Percentiles rank a stretch among this genome's conserved stretches.
Evolutionary conservation across 495 filamentous ascomycete genomes (phyloP).

Genomic region (Penicillium diatomitis): DNA sequence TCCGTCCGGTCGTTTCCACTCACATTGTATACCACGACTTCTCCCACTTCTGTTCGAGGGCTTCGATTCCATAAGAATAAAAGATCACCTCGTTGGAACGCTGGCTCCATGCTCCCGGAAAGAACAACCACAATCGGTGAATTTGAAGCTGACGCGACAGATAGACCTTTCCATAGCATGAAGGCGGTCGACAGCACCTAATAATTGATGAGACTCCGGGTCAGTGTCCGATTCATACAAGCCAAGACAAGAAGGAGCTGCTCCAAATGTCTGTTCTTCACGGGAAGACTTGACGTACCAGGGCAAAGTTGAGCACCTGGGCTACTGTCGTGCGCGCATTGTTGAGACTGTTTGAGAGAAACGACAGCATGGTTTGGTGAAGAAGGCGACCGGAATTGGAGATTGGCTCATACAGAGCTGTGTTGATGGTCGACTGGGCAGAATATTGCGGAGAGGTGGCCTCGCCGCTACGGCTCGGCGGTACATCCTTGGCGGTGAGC

Average conservation of each 20-base stretch:
- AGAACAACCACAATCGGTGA: slow-evolving; percentile 94
- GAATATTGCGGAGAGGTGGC: slow-evolving; percentile 25
- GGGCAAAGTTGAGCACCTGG: slow-evolving; percentile 91
- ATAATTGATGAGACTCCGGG: background rate
- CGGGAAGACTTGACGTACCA: slow-evolving; percentile 24
- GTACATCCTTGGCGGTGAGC: background rate
- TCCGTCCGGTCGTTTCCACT: background rate
- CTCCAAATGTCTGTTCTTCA: background rate
- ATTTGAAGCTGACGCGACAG: slow-evolving; percentile 73
- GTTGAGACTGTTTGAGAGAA: slow-evolving; percentile 46
- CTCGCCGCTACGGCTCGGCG: slow-evolving; percentile 10
- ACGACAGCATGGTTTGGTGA: slow-evolving; percentile 56
- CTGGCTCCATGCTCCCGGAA: slow-evolving; percentile 92
- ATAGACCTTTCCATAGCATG: slow-evolving; percentile 97
- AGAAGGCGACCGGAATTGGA: background rate
- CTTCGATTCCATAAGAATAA: slow-evolving; percentile 93
- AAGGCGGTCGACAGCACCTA: slow-evolving; percentile 83
- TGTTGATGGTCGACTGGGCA: slow-evolving; percentile 15
- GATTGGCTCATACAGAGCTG: slow-evolving; percentile 4
- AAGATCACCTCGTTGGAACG: slow-evolving; percentile 90
- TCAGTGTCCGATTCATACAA: background rate
- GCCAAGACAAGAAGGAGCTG: no score
- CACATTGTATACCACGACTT: slow-evolving; percentile 86
- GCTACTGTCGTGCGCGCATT: slow-evolving; percentile 76
- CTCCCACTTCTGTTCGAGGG: slow-evolving; percentile 56